phyloP scores from a whole-genome alignment of 2,329 filamentous ascomycete genomes.

The Alternaria sp. region DNA sequence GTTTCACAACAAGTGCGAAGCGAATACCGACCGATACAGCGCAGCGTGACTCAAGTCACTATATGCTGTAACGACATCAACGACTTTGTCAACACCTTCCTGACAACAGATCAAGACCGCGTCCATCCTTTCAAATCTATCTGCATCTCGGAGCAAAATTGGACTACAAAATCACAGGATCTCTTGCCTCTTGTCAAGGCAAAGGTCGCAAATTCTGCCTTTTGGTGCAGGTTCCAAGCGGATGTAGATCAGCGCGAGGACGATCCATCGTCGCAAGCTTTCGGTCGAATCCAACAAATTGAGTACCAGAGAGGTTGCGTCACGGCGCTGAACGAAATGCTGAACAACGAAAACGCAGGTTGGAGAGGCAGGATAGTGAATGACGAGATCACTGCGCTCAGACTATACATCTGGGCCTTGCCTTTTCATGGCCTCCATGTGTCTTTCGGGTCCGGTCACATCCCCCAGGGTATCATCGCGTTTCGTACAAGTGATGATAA shows the following conservation, averaged over 20 bases:
- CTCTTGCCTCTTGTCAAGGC: neutral
- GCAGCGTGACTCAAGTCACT: neutral
- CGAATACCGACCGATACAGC: conserved; percentile 2
- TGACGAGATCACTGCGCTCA: neutral
- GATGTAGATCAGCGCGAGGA: neutral
- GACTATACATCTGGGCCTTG: neutral
- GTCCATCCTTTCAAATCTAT: neutral
- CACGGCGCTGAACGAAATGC: neutral
- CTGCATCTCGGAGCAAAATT: neutral
- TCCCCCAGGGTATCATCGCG: neutral
- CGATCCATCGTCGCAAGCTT: neutral
- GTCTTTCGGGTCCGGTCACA: neutral
- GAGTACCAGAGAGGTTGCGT: neutral
- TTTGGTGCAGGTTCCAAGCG: neutral
- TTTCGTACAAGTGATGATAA: neutral
- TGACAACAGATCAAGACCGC: neutral
- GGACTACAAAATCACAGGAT: neutral
- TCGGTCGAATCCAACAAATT: neutral
- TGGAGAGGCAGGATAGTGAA: neutral
- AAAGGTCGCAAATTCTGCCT: neutral
- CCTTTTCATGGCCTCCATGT: neutral
- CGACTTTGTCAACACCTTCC: neutral
- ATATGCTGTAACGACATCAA: neutral
- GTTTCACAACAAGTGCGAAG: neutral
- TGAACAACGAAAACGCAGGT: neutral